Evolutionary conservation across 306 rosid species (phyloP).

Genomic region (Hippophae tibetana): DNA sequence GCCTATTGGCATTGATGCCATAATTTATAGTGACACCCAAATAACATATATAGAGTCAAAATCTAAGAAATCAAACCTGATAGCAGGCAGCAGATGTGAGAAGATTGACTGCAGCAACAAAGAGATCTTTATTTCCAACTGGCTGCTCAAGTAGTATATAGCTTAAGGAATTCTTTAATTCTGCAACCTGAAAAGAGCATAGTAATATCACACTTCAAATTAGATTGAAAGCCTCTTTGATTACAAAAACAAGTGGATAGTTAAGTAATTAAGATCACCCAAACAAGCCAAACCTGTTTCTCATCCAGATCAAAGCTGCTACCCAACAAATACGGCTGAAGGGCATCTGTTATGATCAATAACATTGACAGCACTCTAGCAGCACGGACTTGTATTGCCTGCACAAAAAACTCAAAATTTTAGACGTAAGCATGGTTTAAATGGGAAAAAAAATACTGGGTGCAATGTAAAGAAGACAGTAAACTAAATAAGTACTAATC

Average conservation of each 20-base stretch:
- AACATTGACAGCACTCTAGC: constrained; percentile 60
- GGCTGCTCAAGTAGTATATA: constrained; percentile 54
- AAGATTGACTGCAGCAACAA: constrained; percentile 59
- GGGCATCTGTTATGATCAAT: constrained; percentile 47
- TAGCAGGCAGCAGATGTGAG: constrained; percentile 65
- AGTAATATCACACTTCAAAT: constrained; percentile 1
- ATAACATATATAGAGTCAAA: not conserved
- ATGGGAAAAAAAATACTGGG: no score
- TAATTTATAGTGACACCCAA: no score
- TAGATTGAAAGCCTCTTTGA: constrained; percentile 12
- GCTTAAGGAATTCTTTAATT: constrained; percentile 49
- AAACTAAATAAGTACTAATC: not conserved
- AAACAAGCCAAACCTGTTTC: constrained; percentile 50
- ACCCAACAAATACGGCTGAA: constrained; percentile 51
- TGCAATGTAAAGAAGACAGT: not conserved
- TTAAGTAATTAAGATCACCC: constrained; percentile 10
- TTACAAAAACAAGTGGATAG: constrained; percentile 8
- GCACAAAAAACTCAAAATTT: constrained; percentile 19
- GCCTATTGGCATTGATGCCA: no score
- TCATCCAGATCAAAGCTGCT: constrained; percentile 60
- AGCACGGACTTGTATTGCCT: constrained; percentile 81
- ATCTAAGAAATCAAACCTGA: constrained; percentile 48
- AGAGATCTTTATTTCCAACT: constrained; percentile 60
- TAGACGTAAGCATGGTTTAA: constrained; percentile 5
- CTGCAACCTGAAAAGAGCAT: constrained; percentile 41